Evolutionary conservation across 2,329 filamentous ascomycete species (phyloP), one percentile per base, ranked within the genome.

Genomic region (Aspergillus udagawae): DNA sequence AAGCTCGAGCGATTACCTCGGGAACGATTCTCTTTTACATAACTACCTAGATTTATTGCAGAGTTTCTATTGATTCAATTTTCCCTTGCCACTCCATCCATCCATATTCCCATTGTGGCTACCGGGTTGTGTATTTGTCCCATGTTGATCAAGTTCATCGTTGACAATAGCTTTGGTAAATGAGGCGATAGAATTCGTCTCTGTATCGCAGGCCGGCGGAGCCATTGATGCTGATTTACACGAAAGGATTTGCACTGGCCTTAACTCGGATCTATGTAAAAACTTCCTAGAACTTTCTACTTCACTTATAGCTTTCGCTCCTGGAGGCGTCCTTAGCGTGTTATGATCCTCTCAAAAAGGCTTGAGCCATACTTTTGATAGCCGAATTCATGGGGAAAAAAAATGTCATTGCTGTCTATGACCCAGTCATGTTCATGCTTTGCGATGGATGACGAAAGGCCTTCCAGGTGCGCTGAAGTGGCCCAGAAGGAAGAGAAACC

Each of bases 391-490:
- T 57, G 51, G 23, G 23, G 25, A 55, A 56, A 49, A 57, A 49
- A 57, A 49, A 56, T 59, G 52, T 50, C 54, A 59, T 59, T 62
- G 56, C 52, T 60, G 55, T 65, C 61, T 65, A 65, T 65, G 60
- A 60, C 53, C 57, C 60, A 55, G 61, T 57, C 57, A 64, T 57
- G 55, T 59, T 52, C 53, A 57, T 60, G 41, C 52, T 49, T 54
- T 56, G 53, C 27, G n/a, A 47, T 28, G 42, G 38, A 51, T 55
- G 55, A 49, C 42, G 51, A 35, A 52, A 58, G 53, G 53, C 53
- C 14, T 55, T 52, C 32, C 58, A 21, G 51, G 54, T 52, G 55
- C 45, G 47, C 58, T 29, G 42, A 55, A 59, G 35, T 48, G 29
- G 52, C 23, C 53, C 56, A n/a, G 57, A 57, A 58, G 48, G 44